Evolutionary conservation across 176 grass and related monocot species (phyloP).

Genomic region (Raddia guianensis): DNA sequence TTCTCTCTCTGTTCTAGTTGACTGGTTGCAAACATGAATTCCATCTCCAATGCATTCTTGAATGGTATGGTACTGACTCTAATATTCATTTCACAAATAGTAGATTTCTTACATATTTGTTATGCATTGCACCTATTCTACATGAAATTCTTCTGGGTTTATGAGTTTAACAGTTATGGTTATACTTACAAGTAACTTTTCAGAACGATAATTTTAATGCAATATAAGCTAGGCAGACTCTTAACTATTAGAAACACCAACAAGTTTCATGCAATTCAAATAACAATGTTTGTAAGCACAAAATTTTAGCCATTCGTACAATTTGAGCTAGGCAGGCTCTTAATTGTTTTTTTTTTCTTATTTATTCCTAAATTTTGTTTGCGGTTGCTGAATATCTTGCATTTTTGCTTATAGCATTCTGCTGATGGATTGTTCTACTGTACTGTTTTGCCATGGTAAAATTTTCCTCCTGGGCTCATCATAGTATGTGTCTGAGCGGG

Average conservation of each 20-base stretch:
- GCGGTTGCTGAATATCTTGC: background rate
- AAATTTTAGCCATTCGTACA: background rate
- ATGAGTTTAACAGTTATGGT: slow-evolving; percentile 11
- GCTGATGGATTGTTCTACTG: background rate
- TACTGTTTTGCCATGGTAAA: background rate
- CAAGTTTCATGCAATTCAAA: too few species aligned
- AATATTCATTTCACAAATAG: background rate
- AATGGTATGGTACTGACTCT: slow-evolving; percentile 69
- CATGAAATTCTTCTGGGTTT: slow-evolving; percentile 19
- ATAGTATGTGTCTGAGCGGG: background rate
- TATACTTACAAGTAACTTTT: background rate
- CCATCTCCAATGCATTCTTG: slow-evolving; percentile 99
- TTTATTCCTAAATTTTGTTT: background rate
- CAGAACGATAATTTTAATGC: slow-evolving; percentile 11
- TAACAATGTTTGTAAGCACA: background rate
- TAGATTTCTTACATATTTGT: slow-evolving; percentile 8
- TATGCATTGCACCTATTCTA: background rate
- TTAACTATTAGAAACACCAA: background rate
- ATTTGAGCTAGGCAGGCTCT: background rate
- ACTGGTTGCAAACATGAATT: slow-evolving; percentile 96
- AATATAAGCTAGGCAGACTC: background rate
- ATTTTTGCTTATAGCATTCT: background rate
- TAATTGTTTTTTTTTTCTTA: background rate
- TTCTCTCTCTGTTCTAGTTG: slow-evolving; percentile 58
- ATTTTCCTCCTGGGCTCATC: background rate